Percentiles rank a stretch among this genome's conserved stretches.
These are phyloP conservation scores for Orbilia brochopaga DNA, from an alignment of 2,329 filamentous ascomycete genomes.

Conservation along the genomic window DNA sequence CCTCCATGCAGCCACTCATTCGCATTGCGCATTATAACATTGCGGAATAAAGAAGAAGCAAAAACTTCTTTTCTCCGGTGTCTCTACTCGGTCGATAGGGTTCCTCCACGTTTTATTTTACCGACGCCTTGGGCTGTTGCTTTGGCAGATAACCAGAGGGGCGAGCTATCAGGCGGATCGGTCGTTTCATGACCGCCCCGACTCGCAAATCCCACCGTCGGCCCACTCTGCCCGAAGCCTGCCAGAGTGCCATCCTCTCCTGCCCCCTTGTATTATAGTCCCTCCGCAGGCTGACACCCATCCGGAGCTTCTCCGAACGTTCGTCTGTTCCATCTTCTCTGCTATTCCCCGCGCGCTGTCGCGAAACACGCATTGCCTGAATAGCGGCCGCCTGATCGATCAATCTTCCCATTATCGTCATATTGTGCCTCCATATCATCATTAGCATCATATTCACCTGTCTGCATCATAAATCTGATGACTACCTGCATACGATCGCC, in stretches of 20 bases:
- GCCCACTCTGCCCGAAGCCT: constrained; percentile 19
- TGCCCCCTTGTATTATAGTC: constrained; percentile 19
- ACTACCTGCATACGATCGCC: background rate
- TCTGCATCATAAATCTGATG: background rate
- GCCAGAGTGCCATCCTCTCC: constrained; percentile 16
- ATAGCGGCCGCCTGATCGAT: background rate
- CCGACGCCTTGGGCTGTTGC: constrained; percentile 8
- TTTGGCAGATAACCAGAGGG: constrained; percentile 30
- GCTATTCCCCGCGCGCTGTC: background rate
- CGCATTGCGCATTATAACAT: background rate
- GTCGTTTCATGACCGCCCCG: constrained; percentile 30
- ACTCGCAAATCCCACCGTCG: constrained; percentile 3
- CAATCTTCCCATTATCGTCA: constrained; percentile 3
- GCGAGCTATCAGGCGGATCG: constrained; percentile 27
- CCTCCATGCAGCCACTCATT: background rate
- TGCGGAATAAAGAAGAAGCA: constrained; percentile 6
- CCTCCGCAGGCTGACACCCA: constrained; percentile 3
- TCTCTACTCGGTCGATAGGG: constrained; percentile 23
- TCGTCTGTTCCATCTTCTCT: constrained; percentile 53
- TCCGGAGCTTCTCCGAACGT: constrained; percentile 15
- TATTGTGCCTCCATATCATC: background rate
- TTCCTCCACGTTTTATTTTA: constrained; percentile 20
- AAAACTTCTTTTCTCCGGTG: constrained; percentile 26
- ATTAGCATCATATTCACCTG: background rate
- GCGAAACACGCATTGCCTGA: background rate